These are phyloP conservation scores for Elongisporangium senticosum DNA, from an alignment of 352 stramenopile genomes.

Conservation along the genomic window DNA sequence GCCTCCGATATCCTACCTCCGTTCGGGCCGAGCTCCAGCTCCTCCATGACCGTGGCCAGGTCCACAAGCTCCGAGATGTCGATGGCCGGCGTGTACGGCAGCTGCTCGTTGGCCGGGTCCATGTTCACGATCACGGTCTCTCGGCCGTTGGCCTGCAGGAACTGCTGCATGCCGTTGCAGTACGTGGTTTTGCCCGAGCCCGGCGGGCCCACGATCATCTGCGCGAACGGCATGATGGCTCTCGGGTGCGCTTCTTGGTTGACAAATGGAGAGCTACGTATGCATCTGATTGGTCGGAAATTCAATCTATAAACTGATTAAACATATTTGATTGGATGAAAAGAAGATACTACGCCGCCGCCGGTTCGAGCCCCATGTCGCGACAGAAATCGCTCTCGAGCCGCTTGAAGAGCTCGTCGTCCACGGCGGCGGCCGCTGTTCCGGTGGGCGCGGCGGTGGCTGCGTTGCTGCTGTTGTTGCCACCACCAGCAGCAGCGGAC, in stretches of 20 bases:
- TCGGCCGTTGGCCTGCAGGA: constrained; percentile 60
- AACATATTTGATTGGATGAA: constrained; percentile 1
- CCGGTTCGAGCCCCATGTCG: constrained; percentile 54
- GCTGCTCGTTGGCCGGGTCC: constrained; percentile 95
- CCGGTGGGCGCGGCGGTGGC: constrained; percentile 1
- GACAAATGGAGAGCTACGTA: not conserved
- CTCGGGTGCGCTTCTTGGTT: not conserved
- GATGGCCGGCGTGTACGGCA: constrained; percentile 75
- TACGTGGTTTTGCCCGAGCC: constrained; percentile 98
- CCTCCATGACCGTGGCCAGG: constrained; percentile 92
- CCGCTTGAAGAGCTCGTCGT: constrained; percentile 73
- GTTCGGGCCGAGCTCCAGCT: constrained; percentile 95
- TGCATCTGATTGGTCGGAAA: constrained; percentile 2
- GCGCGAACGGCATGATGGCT: constrained; percentile 63
- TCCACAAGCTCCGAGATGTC: constrained; percentile 97
- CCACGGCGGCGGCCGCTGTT: constrained; percentile 6
- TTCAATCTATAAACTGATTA: not conserved
- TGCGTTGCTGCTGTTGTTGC: constrained; percentile 18
- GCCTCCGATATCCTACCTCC: constrained; percentile 56
- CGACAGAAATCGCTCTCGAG: constrained; percentile 75
- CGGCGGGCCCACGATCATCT: constrained; percentile 69
- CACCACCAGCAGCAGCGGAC: constrained; percentile 6
- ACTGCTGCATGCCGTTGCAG: constrained; percentile 97
- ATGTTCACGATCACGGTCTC: constrained; percentile 94
- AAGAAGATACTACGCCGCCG: constrained; percentile 4